Evolutionary conservation across 495 filamentous ascomycete species (phyloP).

Genomic region (Penicillium antarcticum): DNA sequence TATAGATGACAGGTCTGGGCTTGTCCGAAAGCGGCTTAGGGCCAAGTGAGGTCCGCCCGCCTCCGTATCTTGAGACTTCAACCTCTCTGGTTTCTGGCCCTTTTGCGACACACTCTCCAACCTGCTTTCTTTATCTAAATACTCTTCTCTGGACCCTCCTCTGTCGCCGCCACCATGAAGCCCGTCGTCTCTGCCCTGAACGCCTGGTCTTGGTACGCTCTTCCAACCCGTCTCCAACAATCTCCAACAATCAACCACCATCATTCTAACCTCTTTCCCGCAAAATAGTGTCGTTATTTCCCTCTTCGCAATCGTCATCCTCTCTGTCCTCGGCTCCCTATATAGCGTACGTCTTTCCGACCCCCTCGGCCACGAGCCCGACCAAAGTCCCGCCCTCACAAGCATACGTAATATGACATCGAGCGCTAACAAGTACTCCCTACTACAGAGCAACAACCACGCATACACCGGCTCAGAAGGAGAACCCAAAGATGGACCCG

Average conservation of each 20-base stretch:
- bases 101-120: neutral
- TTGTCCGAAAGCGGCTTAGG: conserved; percentile 36
- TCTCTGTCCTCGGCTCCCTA: conserved; percentile 76
- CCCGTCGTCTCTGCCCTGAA: conserved; percentile 84
- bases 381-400: conserved; percentile 6
- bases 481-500: conserved; percentile 69
- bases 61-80: conserved; percentile 25
- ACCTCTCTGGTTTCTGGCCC: conserved; percentile 3
- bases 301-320: conserved; percentile 81
- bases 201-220: conserved; percentile 82
- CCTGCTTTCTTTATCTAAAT: neutral
- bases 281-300: conserved; percentile 75
- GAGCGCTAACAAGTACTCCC: conserved; percentile 6
- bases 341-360: conserved; percentile 54
- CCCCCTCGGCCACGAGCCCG: neutral
- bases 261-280: conserved; percentile 10
- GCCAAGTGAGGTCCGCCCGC: conserved; percentile 25
- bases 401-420: neutral
- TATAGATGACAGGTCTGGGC: neutral
- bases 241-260: neutral
- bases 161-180: conserved; percentile 65
- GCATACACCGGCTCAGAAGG: conserved; percentile 72
- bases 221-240: conserved; percentile 8
- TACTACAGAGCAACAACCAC: conserved; percentile 62
- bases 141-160: neutral